Evolutionary conservation across 2,329 filamentous ascomycete genomes (phyloP).

Genomic region (Ascochyta fabae): DNA sequence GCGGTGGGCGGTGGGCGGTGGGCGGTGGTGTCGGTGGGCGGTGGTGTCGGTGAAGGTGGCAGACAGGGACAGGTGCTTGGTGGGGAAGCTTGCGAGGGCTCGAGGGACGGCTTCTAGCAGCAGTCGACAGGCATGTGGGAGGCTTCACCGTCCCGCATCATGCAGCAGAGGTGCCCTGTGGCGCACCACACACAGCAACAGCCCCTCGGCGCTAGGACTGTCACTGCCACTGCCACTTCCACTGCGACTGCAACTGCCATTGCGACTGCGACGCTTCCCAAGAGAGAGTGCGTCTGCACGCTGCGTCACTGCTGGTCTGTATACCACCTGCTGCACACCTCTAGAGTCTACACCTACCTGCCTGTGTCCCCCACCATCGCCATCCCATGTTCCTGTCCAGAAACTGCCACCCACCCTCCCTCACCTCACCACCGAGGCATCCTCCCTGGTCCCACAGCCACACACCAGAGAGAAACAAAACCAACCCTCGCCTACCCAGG

Average conservation of each 20-base stretch:
- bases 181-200: not conserved
- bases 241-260: no score
- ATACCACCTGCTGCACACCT: not conserved
- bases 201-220: slow-evolving; percentile 26
- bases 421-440: slow-evolving; percentile 2
- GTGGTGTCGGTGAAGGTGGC: slow-evolving; percentile 8
- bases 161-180: slow-evolving; percentile 14
- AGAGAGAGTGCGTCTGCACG: not conserved
- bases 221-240: not conserved
- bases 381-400: slow-evolving; percentile 22
- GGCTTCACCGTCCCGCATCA: slow-evolving; percentile 5
- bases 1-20: no score
- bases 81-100: not conserved
- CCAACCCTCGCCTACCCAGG: not conserved
- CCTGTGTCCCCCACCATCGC: not conserved
- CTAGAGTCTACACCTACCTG: not conserved
- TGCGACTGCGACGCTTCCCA: no score
- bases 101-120: not conserved
- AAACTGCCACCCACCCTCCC: slow-evolving; percentile 15
- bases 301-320: slow-evolving; percentile 22
- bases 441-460: not conserved
- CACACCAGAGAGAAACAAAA: not conserved
- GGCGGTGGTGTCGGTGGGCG: no score
- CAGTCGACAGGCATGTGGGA: slow-evolving; percentile 6
- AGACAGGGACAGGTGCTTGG: not conserved